phyloP scores from a whole-genome alignment of 805 yeast genomes.

The Suhomyces pyralidae region DNA sequence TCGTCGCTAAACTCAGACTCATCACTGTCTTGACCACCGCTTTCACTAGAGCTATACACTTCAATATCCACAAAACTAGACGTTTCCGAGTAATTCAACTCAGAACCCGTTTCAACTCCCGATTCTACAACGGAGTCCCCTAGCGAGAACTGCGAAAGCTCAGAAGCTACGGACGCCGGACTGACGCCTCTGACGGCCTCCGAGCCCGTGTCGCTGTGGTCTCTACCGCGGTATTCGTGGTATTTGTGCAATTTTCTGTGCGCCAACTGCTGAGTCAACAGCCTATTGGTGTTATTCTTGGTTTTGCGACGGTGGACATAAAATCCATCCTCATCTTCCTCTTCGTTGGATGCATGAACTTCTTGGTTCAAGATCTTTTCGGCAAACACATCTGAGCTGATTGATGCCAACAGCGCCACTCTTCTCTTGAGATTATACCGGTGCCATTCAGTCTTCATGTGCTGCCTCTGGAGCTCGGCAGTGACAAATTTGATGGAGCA shows the following conservation, averaged over 20 bases:
- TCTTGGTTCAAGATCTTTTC: slow-evolving; percentile 51
- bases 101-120: slow-evolving; percentile 48
- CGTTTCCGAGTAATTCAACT: slow-evolving; percentile 34
- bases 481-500: slow-evolving; percentile 78
- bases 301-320: slow-evolving; percentile 28
- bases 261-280: slow-evolving; percentile 38
- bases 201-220: slow-evolving; percentile 17
- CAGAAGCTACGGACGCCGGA: slow-evolving; percentile 56
- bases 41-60: slow-evolving; percentile 15
- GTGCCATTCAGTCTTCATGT: slow-evolving; percentile 99
- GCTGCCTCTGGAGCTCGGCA: slow-evolving; percentile 83
- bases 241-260: slow-evolving; percentile 23
- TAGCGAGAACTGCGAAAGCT: slow-evolving; percentile 53
- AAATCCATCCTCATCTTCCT: slow-evolving; percentile 58
- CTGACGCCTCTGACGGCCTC: slow-evolving; percentile 45
- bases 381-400: slow-evolving; percentile 50
- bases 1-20: slow-evolving; percentile 19
- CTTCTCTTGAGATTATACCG: slow-evolving; percentile 91
- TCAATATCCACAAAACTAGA: slow-evolving; percentile 16
- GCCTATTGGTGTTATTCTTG: slow-evolving; percentile 19
- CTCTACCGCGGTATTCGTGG: slow-evolving; percentile 28
- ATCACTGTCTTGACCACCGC: slow-evolving; percentile 22
- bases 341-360: slow-evolving; percentile 12
- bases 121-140: slow-evolving; percentile 39
- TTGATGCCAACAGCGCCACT: slow-evolving; percentile 61